Percentiles rank a stretch among this genome's conserved stretches.
Evolutionary conservation across 1,139 yeast genomes (phyloP).

Genomic region (Magnusiomyces paraingens): DNA sequence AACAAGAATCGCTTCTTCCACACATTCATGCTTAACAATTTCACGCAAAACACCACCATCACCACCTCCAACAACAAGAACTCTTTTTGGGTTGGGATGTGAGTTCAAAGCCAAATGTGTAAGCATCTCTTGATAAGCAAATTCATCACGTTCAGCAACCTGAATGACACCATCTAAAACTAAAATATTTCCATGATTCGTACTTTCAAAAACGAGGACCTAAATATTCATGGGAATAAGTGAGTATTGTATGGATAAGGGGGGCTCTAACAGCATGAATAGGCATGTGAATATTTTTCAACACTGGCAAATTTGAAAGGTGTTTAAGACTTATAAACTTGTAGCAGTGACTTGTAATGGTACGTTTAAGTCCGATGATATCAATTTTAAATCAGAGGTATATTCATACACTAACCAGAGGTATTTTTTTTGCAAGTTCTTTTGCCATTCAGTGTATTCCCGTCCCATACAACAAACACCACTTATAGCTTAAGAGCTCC

Average conservation of each 20-base stretch:
- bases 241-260: too few species aligned
- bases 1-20: slow-evolving; percentile 70
- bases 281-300: background rate
- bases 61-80: slow-evolving; percentile 88
- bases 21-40: slow-evolving; percentile 63
- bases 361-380: too few species aligned
- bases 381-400: too few species aligned
- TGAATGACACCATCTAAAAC: slow-evolving; percentile 84
- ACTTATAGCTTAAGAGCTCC: background rate
- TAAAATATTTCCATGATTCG: slow-evolving; percentile 74
- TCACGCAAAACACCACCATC: slow-evolving; percentile 92
- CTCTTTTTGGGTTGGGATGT: slow-evolving; percentile 66
- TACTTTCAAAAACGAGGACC: slow-evolving; percentile 63
- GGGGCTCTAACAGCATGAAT: too few species aligned
- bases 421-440: too few species aligned
- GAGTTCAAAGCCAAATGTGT: slow-evolving; percentile 72
- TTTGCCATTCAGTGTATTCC: too few species aligned
- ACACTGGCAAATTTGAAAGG: background rate
- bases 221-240: slow-evolving; percentile 5
- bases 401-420: too few species aligned
- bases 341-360: too few species aligned
- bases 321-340: too few species aligned
- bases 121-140: slow-evolving; percentile 83
- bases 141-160: slow-evolving; percentile 85
- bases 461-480: too few species aligned